phyloP scores from a whole-genome alignment of 208 protist genomes.

The Trypanosoma scelopori region DNA sequence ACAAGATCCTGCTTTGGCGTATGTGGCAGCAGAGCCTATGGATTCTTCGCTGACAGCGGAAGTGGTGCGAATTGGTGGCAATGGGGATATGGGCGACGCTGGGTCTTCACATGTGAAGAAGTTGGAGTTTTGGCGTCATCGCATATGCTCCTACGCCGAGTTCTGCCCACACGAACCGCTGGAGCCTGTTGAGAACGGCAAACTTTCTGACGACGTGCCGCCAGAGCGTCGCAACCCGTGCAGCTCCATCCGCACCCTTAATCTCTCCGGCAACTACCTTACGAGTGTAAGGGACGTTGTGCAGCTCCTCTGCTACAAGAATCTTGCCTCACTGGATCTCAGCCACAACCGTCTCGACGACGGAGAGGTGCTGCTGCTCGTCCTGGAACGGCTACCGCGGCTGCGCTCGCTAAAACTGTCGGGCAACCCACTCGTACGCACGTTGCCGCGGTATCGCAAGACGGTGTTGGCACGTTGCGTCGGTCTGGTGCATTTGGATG shows the following conservation, averaged over 20 bases:
- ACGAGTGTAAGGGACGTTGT: conserved; percentile 46
- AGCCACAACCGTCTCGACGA: conserved; percentile 89
- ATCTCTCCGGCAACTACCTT: conserved; percentile 84
- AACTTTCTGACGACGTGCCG: conserved; percentile 25
- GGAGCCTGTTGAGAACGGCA: conserved; percentile 14
- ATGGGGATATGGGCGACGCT: conserved; percentile 17
- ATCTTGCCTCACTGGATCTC: conserved; percentile 88
- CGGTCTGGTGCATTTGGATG: conserved; percentile 88
- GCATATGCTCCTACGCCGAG: conserved; percentile 25
- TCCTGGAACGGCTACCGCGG: conserved; percentile 77
- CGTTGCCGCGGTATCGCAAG: conserved; percentile 86
- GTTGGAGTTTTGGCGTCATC: conserved; percentile 33
- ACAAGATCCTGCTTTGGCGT: background rate
- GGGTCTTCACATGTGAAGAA: conserved; percentile 18
- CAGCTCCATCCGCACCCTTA: conserved; percentile 80
- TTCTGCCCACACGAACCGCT: conserved; percentile 46
- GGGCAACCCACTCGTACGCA: conserved; percentile 88
- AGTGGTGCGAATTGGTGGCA: background rate
- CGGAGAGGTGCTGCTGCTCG: conserved; percentile 70
- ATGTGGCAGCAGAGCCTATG: no score
- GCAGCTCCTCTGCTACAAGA: conserved; percentile 66
- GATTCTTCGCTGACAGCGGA: no score
- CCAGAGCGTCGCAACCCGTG: conserved; percentile 49
- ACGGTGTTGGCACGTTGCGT: conserved; percentile 64
- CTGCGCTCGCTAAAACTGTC: conserved; percentile 85